Conservation (phyloP, 805 yeast species). For the Scheffersomyces lignosus region DNA sequence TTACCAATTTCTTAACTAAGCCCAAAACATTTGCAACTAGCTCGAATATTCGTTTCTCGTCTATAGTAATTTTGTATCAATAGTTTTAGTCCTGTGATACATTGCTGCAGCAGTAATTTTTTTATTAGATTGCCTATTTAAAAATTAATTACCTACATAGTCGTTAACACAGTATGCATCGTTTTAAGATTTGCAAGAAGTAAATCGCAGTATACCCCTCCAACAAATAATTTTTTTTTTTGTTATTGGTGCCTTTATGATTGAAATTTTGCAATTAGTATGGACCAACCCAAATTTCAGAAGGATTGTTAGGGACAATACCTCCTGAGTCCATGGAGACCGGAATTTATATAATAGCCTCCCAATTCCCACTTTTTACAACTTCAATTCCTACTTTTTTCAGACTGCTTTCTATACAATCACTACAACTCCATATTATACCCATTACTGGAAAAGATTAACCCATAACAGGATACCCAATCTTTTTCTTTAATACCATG, state of each 20-base stretch:
- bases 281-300: too few relatives aligned
- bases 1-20: not conserved
- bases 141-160: not conserved
- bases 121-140: not conserved
- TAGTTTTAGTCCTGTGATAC: not conserved
- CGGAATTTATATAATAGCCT: not conserved
- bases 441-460: not conserved
- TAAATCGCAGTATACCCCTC: too few relatives aligned
- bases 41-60: not conserved
- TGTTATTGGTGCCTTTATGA: too few relatives aligned
- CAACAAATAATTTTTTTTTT: too few relatives aligned
- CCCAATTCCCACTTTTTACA: not conserved
- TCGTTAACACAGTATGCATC: not conserved
- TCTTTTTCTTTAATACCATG: not conserved
- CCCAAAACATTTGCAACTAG: not conserved
- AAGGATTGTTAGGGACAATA: too few relatives aligned
- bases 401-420: too few relatives aligned
- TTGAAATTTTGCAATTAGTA: too few relatives aligned
- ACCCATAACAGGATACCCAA: not conserved
- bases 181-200: too few relatives aligned
- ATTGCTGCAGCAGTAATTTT: not conserved
- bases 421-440: not conserved
- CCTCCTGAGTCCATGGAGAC: too few relatives aligned
- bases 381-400: too few relatives aligned
- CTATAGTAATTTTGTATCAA: not conserved